phyloP scores from a whole-genome alignment of 1,139 yeast genomes.

The Wickerhamiella infanticola region DNA sequence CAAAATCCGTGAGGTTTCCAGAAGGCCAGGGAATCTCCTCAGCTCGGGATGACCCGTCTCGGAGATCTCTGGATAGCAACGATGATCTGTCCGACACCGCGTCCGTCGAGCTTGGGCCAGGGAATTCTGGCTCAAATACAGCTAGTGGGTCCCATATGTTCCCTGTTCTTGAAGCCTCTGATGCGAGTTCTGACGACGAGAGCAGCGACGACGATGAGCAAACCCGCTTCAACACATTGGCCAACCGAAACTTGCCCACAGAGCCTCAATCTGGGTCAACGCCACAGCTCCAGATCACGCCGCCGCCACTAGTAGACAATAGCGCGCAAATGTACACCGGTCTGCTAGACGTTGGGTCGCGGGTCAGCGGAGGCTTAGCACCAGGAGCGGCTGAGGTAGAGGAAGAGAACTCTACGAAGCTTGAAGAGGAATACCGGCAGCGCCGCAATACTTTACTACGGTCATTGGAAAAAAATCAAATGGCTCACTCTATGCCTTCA shows the following conservation, averaged over 20 bases:
- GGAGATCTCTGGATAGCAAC: background rate
- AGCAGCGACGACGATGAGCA: slow-evolving; percentile 8
- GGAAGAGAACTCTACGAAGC: slow-evolving; percentile 7
- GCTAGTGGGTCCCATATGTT: background rate
- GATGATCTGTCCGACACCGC: background rate
- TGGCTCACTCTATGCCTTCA: slow-evolving; percentile 3
- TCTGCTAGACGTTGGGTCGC: background rate
- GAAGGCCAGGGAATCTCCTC: background rate
- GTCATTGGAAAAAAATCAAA: slow-evolving; percentile 7
- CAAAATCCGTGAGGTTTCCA: background rate
- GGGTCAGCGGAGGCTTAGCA: slow-evolving; percentile 12
- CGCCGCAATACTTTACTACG: slow-evolving; percentile 11
- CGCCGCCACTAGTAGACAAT: slow-evolving; percentile 3
- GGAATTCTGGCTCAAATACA: too few relatives aligned
- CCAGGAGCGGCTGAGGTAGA: slow-evolving; percentile 11
- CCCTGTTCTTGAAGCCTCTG: background rate
- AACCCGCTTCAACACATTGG: slow-evolving; percentile 15
- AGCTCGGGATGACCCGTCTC: background rate
- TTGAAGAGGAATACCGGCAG: slow-evolving; percentile 12
- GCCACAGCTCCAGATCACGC: slow-evolving; percentile 6
- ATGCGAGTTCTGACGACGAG: slow-evolving; percentile 1
- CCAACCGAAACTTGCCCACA: slow-evolving; percentile 10
- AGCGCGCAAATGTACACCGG: background rate
- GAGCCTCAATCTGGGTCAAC: background rate
- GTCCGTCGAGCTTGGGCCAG: too few relatives aligned